Evolutionary conservation across 2,329 filamentous ascomycete species (phyloP).

Genomic region (Dactylellina haptotyla): DNA sequence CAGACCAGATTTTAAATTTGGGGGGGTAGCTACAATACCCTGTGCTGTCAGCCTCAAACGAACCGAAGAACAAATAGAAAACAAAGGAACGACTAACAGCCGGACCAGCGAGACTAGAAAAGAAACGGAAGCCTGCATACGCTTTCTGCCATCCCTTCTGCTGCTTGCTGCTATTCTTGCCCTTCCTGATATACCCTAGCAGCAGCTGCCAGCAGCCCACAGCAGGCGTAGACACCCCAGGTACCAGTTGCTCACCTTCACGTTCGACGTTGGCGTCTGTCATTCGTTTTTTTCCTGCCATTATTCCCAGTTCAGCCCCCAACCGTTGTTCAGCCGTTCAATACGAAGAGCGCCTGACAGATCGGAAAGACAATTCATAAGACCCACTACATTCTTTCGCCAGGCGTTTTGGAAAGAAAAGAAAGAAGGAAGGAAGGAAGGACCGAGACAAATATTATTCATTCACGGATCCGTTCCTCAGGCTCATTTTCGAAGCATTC

Average conservation of each 20-base stretch:
- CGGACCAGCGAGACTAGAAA: conserved; percentile 22
- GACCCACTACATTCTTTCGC: conserved; percentile 37
- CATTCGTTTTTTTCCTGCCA: conserved; percentile 17
- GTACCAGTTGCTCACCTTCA: conserved; percentile 16
- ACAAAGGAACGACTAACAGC: conserved; percentile 26
- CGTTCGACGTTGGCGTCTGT: conserved; percentile 28
- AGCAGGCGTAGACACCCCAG: background rate
- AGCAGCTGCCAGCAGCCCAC: too few relatives aligned
- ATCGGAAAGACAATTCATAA: background rate
- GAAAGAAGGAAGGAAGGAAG: background rate
- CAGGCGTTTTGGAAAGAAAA: conserved; percentile 8
- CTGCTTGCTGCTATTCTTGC: conserved; percentile 39
- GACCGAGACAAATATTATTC: background rate
- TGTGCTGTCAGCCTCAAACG: conserved; percentile 34
- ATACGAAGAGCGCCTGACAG: conserved; percentile 22
- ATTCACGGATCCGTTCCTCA: conserved; percentile 19
- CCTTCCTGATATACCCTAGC: conserved; percentile 33
- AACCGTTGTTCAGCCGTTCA: conserved; percentile 37
- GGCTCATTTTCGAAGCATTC: conserved; percentile 36
- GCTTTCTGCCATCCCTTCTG: too few relatives aligned
- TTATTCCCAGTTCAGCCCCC: conserved; percentile 28
- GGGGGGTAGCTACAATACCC: conserved; percentile 32
- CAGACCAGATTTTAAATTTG: conserved; percentile 4
- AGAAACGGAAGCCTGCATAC: conserved; percentile 46
- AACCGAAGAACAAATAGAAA: conserved; percentile 39